Conservation (phyloP, 306 rosid species). For the Purshia tridentata region DNA sequence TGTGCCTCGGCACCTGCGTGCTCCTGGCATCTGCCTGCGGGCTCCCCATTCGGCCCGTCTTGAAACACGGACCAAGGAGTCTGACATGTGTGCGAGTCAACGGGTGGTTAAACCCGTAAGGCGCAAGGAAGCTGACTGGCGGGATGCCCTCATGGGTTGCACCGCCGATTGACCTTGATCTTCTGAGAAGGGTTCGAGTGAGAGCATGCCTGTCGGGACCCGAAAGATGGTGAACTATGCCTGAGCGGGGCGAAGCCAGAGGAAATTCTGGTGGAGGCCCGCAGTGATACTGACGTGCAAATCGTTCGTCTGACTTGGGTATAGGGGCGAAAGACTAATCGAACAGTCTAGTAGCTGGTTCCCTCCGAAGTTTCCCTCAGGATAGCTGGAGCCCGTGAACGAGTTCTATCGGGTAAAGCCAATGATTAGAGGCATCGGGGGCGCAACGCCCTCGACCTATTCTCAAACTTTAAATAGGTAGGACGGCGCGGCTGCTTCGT, state of each 20-base stretch:
- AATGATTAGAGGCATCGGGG: neutral
- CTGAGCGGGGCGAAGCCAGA: too few species aligned
- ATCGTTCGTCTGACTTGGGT: neutral
- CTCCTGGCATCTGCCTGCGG: neutral
- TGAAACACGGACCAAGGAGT: conserved; percentile 12
- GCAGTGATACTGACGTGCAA: too few species aligned
- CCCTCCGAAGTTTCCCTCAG: neutral
- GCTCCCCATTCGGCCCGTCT: neutral
- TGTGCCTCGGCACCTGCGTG: neutral
- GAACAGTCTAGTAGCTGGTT: neutral
- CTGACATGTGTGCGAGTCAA: neutral
- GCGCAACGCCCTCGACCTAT: neutral
- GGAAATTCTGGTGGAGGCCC: too few species aligned
- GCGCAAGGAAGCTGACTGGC: neutral
- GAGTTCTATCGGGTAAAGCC: neutral
- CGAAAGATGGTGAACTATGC: too few species aligned
- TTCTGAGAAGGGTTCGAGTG: too few species aligned
- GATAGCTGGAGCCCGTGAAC: neutral
- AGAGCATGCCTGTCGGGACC: too few species aligned
- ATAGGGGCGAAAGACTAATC: neutral
- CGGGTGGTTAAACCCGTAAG: neutral
- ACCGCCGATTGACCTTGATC: too few species aligned
- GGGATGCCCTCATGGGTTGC: too few species aligned
- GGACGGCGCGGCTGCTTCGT: neutral
- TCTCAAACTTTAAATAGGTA: neutral